Evolutionary conservation across 805 yeast species (phyloP).

Genomic region (Priceomyces melissophilus): DNA sequence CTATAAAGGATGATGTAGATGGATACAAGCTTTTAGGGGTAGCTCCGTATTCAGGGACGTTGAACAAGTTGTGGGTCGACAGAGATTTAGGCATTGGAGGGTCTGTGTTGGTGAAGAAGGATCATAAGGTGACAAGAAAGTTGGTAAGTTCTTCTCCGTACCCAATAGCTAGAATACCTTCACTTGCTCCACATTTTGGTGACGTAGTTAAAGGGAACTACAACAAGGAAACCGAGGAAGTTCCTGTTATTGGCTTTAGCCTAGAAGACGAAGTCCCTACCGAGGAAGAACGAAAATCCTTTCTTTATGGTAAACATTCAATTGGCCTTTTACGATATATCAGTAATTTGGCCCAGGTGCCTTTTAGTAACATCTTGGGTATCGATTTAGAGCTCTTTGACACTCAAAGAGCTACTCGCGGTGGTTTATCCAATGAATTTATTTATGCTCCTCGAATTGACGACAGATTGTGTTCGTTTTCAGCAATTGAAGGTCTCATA

Average conservation of each 20-base stretch:
- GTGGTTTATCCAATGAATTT: constrained; percentile 76
- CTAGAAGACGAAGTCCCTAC: constrained; percentile 38
- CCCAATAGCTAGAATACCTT: constrained; percentile 78
- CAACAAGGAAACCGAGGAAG: constrained; percentile 72
- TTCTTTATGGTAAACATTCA: constrained; percentile 66
- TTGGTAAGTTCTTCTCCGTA: constrained; percentile 58
- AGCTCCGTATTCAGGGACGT: constrained; percentile 78
- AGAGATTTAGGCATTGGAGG: constrained; percentile 87
- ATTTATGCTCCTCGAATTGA: constrained; percentile 80
- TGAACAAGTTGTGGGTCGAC: constrained; percentile 70
- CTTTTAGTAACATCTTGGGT: constrained; percentile 60
- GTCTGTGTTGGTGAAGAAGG: constrained; percentile 50
- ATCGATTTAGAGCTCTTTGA: constrained; percentile 79
- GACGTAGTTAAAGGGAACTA: constrained; percentile 63
- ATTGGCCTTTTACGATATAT: constrained; percentile 65
- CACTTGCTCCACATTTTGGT: constrained; percentile 88
- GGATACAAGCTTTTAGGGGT: constrained; percentile 79
- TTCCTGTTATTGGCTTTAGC: constrained; percentile 72
- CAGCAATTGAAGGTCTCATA: constrained; percentile 62
- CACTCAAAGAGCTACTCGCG: constrained; percentile 73
- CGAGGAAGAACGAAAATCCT: constrained; percentile 59
- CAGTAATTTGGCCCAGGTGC: constrained; percentile 55
- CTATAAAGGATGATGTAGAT: constrained; percentile 57
- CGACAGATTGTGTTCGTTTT: constrained; percentile 76
- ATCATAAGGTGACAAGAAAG: constrained; percentile 35